Base-by-base conservation (phyloP, 441 rosid species). In the Viola pubescens region DNA sequence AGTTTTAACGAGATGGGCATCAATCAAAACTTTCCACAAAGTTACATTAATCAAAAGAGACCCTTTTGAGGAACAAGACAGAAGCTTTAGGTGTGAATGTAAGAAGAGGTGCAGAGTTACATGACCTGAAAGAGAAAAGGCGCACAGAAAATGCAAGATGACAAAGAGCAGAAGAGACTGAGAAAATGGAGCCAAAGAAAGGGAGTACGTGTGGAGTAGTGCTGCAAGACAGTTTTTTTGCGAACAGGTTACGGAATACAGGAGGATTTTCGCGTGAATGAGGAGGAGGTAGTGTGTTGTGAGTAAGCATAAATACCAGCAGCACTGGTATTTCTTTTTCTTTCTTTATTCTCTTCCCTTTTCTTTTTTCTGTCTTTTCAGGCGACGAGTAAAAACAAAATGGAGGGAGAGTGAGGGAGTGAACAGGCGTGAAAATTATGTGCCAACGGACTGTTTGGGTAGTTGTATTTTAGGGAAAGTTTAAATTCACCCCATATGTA, bases 191-290 rank as follows among this genome's bases (percentile, higher is more conserved):
- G 66, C 71, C 65, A 47, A 43, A 55, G 44, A 7, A 37, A 16
- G 38, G 9, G 26, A 34, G 52, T 4, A 0, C 1, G 16, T 1
- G 38, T 13, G 9, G n/a, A 41, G 45, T 39, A 42, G 40, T 58
- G n/a, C 9, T 4, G 48, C 56, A 66, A 54, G 47, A 58, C 64
- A 37, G 3, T 1, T 26, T 26, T 48, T 53, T 66, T 60, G 67
- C 46, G 42, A 65, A 70, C 59, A 66, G 71, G 67, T 64, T 66
- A 77, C 19, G 68, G 13, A 34, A 37, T 58, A 26, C 34, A 54
- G 42, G 59, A 65, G 62, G 82, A 70, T 59, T 69, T 71, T 70
- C 14, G 80, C 73, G 81, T 77, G 83, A 72, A 61, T 9, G 71
- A 70, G 73, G 16, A 49, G 7, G 41, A 40, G 65, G 45, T 46